Evolutionary conservation across 495 filamentous ascomycete genomes (phyloP), one percentile per base, ranked within the genome.

Genomic region (Penicillium maclennaniae): DNA sequence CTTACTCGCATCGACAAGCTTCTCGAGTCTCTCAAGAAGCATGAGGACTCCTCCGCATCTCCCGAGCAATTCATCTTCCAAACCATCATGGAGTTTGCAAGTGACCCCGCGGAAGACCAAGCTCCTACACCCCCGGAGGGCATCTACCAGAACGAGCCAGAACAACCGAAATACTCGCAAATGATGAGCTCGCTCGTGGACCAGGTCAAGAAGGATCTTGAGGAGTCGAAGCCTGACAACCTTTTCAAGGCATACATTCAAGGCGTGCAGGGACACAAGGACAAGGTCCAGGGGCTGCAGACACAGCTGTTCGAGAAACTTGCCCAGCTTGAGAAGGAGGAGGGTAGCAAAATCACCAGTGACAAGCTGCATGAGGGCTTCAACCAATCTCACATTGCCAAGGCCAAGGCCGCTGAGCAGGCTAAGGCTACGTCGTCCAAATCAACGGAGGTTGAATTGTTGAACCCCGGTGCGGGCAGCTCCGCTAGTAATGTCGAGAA

Each of bases 101-200:
- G 75, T 34, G 83, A 89, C 52, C 81, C 85, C 43, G 76, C 83
- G 34, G 82, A 92, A 28, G 90, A 96, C 69, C 75, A 83, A 63
- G 85, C 88, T 15, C 84, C 84, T 4, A 60, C 74, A 20, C 86
- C 90, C 21, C 84, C 91, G 20, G 86, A 83, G 51, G 91, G 88
- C 20, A 86, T 96, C 31, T 85, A 95, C 63, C 80, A 82, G 34
- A 73, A 89, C 53, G 83, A 86, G 58, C 75, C 79, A 56, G 85
- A 91, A 60, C 82, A 87, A 49, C 91, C 90, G 1, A 87, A 85
- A 6, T 98, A 95, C 64, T 92, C 89, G 16, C 87, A 91, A 72
- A 97, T 98, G 93, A 91, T 97, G 87, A 87, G 89, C 26, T 81
- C 85, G 6, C 60, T 98, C 56, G 80, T 97, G 7, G 93, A 98